Conservation (phyloP, 768 basidiomycete genomes). For the Punctularia strigosozonata region DNA sequence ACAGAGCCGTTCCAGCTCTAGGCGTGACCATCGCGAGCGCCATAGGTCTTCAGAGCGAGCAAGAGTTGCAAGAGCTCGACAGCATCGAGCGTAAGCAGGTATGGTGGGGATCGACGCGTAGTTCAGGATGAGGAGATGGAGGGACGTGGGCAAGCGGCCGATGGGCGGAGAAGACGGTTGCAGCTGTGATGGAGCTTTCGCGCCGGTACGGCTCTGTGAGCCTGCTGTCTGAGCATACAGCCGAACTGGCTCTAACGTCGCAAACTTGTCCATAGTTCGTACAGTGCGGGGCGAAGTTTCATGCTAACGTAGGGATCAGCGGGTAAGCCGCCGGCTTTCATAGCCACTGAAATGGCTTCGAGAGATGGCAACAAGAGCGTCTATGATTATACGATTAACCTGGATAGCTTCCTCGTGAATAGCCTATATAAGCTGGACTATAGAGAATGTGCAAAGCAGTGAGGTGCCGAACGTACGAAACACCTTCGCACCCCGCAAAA, state of each 20-base stretch:
- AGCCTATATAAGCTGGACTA: too few species aligned
- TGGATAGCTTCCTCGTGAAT: too few species aligned
- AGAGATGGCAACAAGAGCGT: too few species aligned
- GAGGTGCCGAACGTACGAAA: too few species aligned
- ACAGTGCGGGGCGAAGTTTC: not conserved
- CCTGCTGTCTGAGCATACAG: slow-evolving; percentile 14
- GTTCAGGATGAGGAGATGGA: slow-evolving; percentile 65
- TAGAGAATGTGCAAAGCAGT: too few species aligned
- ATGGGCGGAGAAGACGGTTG: slow-evolving; percentile 33
- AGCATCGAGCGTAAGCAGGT: slow-evolving; percentile 59
- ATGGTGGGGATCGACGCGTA: slow-evolving; percentile 74
- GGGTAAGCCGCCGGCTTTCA: too few species aligned
- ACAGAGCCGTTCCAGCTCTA: slow-evolving; percentile 35
- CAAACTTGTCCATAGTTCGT: slow-evolving; percentile 67
- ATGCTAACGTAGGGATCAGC: too few species aligned
- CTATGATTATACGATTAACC: too few species aligned
- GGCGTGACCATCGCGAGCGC: slow-evolving; percentile 58
- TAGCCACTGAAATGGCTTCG: too few species aligned
- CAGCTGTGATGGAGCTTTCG: not conserved
- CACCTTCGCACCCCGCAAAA: too few species aligned
- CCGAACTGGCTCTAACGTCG: slow-evolving; percentile 60
- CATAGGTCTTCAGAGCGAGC: slow-evolving; percentile 68
- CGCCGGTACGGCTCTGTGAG: slow-evolving; percentile 17
- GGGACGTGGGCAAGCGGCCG: slow-evolving; percentile 68
- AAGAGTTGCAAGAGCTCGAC: slow-evolving; percentile 49